These are phyloP conservation scores for Euphorbia pulcherrima DNA, from an alignment of 345 rosid species.

Conservation along the genomic window DNA sequence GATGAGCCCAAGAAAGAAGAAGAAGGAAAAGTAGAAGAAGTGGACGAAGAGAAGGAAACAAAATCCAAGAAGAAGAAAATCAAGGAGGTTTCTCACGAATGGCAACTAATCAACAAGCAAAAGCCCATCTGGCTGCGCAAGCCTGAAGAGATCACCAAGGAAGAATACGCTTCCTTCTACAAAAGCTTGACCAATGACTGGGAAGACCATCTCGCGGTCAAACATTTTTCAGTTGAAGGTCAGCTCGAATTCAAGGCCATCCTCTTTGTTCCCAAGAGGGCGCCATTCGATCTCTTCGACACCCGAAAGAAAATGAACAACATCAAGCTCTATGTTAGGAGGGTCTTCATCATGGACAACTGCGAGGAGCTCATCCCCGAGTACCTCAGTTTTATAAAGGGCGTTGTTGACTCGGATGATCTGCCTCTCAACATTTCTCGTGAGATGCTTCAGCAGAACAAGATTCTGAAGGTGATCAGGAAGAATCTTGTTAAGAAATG, in stretches of 20 bases:
- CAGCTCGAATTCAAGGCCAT: conserved; percentile 89
- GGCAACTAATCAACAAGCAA: conserved; percentile 85
- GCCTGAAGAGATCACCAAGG: conserved; percentile 82
- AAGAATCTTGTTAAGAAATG: conserved; percentile 90
- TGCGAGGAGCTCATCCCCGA: conserved; percentile 86
- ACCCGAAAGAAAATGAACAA: conserved; percentile 80
- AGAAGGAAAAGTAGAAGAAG: conserved; percentile 75
- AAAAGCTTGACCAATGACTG: conserved; percentile 85
- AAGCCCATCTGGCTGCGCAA: conserved; percentile 92
- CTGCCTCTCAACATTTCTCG: conserved; percentile 90
- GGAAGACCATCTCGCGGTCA: conserved; percentile 84
- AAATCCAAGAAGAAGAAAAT: conserved; percentile 79
- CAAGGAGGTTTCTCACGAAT: conserved; percentile 82
- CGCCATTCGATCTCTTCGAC: conserved; percentile 87
- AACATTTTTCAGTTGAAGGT: conserved; percentile 89
- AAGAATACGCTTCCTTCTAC: conserved; percentile 81
- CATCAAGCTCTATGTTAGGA: conserved; percentile 77
- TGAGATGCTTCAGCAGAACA: conserved; percentile 84
- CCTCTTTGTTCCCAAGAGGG: conserved; percentile 73
- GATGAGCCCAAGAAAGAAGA: conserved; percentile 65
- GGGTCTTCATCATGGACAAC: conserved; percentile 93
- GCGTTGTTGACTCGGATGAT: conserved; percentile 90
- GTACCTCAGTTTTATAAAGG: conserved; percentile 75
- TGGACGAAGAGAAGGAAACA: conserved; percentile 71
- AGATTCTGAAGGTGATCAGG: conserved; percentile 88